These are phyloP conservation scores for Mortierella sp. DNA, from an alignment of 371 early-diverging fungal genomes.

Conservation along the genomic window DNA sequence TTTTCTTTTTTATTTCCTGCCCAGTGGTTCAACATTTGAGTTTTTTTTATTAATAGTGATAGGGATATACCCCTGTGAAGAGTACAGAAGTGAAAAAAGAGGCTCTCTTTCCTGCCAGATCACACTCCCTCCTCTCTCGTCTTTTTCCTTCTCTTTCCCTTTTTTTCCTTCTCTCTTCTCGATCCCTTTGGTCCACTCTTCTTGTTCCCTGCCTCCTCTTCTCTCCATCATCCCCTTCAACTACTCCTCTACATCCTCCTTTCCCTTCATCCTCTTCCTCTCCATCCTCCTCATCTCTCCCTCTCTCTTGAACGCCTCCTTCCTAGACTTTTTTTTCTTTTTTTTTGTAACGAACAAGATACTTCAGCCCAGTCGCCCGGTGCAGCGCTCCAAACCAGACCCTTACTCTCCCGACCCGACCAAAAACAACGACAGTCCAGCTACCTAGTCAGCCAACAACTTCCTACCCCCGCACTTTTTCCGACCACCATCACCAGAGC, in stretches of 20 bases:
- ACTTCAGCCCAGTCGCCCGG: no score
- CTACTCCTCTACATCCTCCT: neutral
- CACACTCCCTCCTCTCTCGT: neutral
- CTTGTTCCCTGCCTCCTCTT: neutral
- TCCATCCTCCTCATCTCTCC: neutral
- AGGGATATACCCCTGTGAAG: neutral
- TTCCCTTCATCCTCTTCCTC: neutral
- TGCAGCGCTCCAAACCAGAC: no score
- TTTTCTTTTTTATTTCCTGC: neutral
- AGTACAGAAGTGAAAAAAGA: neutral
- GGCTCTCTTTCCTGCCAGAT: neutral
- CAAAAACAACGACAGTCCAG: no score
- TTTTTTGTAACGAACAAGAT: neutral
- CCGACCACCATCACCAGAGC: no score
- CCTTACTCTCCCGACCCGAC: no score
- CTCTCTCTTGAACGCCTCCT: conserved; percentile 3
- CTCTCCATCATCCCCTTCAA: neutral
- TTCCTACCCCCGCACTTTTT: no score
- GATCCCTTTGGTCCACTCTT: neutral
- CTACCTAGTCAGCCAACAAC: no score
- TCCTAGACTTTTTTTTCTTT: neutral
- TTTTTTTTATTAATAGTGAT: conserved; percentile 1
- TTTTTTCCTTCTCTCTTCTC: neutral
- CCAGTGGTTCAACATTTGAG: conserved; percentile 9
- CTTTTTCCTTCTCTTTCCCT: conserved; percentile 7